Conservation (phyloP, 176 grass and related monocot genomes). For the Avena sativa region DNA sequence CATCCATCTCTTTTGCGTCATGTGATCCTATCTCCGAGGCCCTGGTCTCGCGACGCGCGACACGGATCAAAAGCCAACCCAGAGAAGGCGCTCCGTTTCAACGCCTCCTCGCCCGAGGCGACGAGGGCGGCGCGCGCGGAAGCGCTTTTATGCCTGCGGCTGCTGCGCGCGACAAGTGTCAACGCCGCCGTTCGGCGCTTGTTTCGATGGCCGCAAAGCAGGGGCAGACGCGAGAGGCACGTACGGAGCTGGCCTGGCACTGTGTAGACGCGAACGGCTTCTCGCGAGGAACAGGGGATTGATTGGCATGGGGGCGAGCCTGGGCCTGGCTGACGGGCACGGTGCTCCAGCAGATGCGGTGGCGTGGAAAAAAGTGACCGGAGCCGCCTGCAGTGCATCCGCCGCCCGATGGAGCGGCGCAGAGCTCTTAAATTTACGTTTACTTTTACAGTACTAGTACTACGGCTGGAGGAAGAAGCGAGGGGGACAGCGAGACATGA, state of each 20-base stretch:
- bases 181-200: not conserved
- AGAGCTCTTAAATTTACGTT: too few relatives aligned
- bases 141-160: conserved; percentile 4
- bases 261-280: not conserved
- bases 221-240: not conserved
- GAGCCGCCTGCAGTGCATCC: not conserved
- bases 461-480: too few relatives aligned
- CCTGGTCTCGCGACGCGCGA: not conserved
- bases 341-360: conserved; percentile 26
- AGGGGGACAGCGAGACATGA: too few relatives aligned
- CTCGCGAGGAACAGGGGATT: not conserved
- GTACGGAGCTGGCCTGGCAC: not conserved
- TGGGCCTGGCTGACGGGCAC: conserved; percentile 4
- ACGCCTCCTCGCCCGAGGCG: not conserved
- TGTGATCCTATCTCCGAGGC: not conserved
- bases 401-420: not conserved
- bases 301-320: not conserved
- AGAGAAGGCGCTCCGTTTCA: not conserved
- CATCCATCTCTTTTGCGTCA: not conserved
- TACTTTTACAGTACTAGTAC: too few relatives aligned
- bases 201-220: not conserved
- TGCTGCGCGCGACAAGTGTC: not conserved
- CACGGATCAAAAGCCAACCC: not conserved
- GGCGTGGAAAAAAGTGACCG: not conserved
- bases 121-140: not conserved